A percentile compares a stretch with the other conserved stretches of the same genome.
These are phyloP conservation scores for Syzygium grande DNA, from an alignment of 345 rosid genomes.

Conservation along the genomic window DNA sequence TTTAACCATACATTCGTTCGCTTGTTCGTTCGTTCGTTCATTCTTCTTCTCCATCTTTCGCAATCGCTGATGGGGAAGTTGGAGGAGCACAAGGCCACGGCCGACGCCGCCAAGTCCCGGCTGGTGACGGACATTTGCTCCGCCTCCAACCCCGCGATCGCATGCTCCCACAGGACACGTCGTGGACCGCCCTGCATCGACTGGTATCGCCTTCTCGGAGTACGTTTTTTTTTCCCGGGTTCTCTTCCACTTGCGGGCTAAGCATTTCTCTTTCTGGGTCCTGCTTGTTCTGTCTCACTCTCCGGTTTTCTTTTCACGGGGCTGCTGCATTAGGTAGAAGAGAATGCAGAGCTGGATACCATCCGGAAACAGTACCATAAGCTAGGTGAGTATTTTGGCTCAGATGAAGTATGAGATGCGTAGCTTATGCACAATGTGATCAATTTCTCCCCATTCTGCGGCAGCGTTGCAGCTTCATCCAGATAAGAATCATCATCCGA, in stretches of 20 bases:
- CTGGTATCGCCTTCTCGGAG: constrained; percentile 3
- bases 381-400: constrained; percentile 39
- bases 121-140: not conserved
- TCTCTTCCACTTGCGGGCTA: not conserved
- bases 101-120: not conserved
- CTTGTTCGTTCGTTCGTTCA: not conserved
- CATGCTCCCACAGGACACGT: not conserved
- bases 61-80: not conserved
- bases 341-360: constrained; percentile 48
- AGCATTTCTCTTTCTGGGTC: not conserved
- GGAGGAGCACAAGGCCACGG: not conserved
- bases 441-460: not conserved
- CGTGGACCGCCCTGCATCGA: not conserved
- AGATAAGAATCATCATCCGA: constrained; percentile 80
- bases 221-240: not conserved
- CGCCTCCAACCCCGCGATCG: not conserved
- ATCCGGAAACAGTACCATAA: constrained; percentile 62
- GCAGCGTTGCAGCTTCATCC: constrained; percentile 94
- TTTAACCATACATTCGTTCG: not conserved
- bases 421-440: not conserved
- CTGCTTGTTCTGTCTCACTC: not conserved
- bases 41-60: not conserved
- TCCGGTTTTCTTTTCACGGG: not conserved
- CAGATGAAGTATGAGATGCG: not conserved
- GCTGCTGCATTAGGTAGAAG: constrained; percentile 51